Evolutionary conservation across 2,329 filamentous ascomycete genomes (phyloP).

Genomic region (Arthrobotrys conoides): DNA sequence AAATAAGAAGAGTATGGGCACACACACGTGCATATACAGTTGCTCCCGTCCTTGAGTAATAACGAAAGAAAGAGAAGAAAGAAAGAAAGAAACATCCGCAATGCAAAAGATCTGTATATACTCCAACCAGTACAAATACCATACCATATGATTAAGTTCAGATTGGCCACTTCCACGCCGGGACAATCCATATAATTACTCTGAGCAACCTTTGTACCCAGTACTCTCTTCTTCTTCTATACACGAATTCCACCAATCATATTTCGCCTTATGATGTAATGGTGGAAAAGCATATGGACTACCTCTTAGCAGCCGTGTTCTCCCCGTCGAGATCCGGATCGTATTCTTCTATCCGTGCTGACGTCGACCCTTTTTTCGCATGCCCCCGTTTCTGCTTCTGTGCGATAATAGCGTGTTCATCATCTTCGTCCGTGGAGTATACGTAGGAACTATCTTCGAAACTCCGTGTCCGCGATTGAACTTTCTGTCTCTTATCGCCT

Average conservation of each 20-base stretch:
- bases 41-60: constrained; percentile 3
- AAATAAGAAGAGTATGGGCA: background rate
- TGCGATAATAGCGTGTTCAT: constrained; percentile 46
- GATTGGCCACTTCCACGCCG: background rate
- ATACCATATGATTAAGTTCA: constrained; percentile 21
- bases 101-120: constrained; percentile 33
- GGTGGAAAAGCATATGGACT: background rate
- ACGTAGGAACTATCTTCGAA: constrained; percentile 58
- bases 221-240: constrained; percentile 6
- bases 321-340: constrained; percentile 56
- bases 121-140: constrained; percentile 27
- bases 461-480: constrained; percentile 35
- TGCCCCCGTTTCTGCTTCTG: constrained; percentile 29
- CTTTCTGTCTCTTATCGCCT: constrained; percentile 16
- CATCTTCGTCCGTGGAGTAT: constrained; percentile 54
- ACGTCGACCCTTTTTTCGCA: constrained; percentile 8
- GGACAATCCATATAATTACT: constrained; percentile 12
- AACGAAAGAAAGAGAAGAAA: background rate
- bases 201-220: background rate
- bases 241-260: constrained; percentile 1
- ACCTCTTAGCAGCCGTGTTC: constrained; percentile 20
- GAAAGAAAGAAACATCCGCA: constrained; percentile 13
- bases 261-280: background rate
- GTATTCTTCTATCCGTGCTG: constrained; percentile 41
- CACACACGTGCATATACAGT: constrained; percentile 1